Base-by-base conservation (phyloP, 2,329 filamentous ascomycete species). In the Fusarium mangiferae region DNA sequence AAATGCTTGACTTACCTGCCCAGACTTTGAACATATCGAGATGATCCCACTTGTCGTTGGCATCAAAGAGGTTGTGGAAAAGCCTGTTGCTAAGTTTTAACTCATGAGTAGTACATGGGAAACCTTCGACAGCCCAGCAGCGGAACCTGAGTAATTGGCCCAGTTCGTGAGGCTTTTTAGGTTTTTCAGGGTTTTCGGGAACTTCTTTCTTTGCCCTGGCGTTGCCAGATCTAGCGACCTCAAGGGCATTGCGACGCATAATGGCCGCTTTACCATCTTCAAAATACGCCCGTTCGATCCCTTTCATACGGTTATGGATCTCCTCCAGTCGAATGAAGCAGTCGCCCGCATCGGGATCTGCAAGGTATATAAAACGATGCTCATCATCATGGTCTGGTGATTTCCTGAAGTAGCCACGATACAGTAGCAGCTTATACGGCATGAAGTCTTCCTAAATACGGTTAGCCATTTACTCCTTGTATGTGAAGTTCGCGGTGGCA, bases 361-460 rank as follows among this genome's bases (percentile, higher is more conserved):
- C 48, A 0, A 52, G 30, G n/a, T 52, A 52, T 1, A 52, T n/a
- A 14, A 52, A 52, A 26, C 48, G 48, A 3, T 52, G 48, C 9
- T 20, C 0, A 11, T 51, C 48, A 4, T 51, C 48, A 1, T 9
- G 0, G 36, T 3, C 18, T 8, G 26, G 22, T 2, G 10, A 3
- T 9, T 51, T 36, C 28, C 7, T 28, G 28, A 28, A 28, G 28
- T 28, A 2, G 4, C 48, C 48, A 1, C 5, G 5, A 20, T 52
- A 52, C 20, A 52, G 1, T 8, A 52, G 48, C 17, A 52, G 11
- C 20, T 36, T 52, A 12, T 52, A 52, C 26, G 33, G 48, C 0
- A 26, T 3, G 4, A 52, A 52, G 2, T 0, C 3, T 0, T 26
- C n/a, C 48, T 52, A 20, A 10, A 17, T 24, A 24, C 6, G 28